Evolutionary conservation across 2,329 filamentous ascomycete species (phyloP), one percentile per base, ranked within the genome.

Genomic region (Talaromyces sp.): DNA sequence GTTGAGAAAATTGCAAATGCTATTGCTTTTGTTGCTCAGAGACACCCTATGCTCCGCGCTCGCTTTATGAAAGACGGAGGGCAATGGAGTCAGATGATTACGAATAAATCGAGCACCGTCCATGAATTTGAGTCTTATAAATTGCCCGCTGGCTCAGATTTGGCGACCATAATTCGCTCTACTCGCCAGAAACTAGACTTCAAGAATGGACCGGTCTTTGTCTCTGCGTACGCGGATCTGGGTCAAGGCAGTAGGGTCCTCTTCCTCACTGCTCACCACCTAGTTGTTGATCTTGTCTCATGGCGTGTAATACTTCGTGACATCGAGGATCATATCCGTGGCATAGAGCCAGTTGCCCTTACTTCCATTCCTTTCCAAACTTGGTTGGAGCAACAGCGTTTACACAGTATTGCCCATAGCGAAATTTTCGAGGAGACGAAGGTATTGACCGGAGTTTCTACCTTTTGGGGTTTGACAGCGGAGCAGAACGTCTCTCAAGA

Each of bases 301-400:
- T 66, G 64, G 64, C 43, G 60, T 27, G 64, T 66, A n/a, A 57
- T 66, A 19, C 60, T 66, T 8, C 19, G 45, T n/a, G 60, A 66
- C 35, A 33, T 66, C n/a, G 59, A 66, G 35, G 33, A 35, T 10
- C 33, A 8, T 35, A 10, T 35, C 7, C 6, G 7, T 7, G 10
- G 10, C 33, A 10, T 7, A 7, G 10, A 35, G 2, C 6, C 33
- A 35, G 60, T 22, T 16, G 6, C 6, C 6, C 19, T 47, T n/a
- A 47, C 8, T 16, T 47, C 43, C 6, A 9, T 22, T 13, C 43
- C 43, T 10, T 47, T 22, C 14, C 43, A 47, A 13, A 47, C 43
- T 9, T 22, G 43, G 14, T 22, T 9, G 6, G 8, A 47, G 6
- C 16, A 7, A 6, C 43, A 47, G 9, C 7, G 7, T 35, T 7